Percentiles rank a stretch among this genome's conserved stretches.
Conservation (phyloP, 495 filamentous ascomycete species). For the Trichoderma gamsii region DNA sequence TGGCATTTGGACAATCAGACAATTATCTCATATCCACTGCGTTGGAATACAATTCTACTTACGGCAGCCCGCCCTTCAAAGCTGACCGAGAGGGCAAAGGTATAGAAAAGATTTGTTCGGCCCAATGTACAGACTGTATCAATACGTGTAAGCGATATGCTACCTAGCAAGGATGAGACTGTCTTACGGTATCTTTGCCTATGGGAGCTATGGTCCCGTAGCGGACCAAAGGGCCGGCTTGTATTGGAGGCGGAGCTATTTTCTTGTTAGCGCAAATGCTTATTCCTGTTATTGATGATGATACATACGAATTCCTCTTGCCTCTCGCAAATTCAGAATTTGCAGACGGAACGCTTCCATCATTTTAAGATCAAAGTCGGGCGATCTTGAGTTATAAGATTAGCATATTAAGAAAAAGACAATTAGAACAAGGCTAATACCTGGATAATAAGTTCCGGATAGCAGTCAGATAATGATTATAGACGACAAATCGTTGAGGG, state of each 20-base stretch:
- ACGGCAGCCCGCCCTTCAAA: conserved; percentile 31
- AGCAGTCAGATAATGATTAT: conserved; percentile 45
- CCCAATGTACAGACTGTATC: conserved; percentile 40
- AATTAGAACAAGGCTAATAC: conserved; percentile 28
- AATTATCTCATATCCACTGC: not conserved
- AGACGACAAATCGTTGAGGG: conserved; percentile 46
- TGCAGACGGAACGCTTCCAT: conserved; percentile 42
- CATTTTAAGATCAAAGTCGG: conserved; percentile 46
- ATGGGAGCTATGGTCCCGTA: conserved; percentile 26
- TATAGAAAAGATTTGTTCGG: conserved; percentile 51
- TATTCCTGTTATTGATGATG: not conserved
- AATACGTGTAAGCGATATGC: not conserved
- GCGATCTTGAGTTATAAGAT: conserved; percentile 34
- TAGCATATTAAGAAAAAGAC: not conserved
- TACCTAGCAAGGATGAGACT: not conserved
- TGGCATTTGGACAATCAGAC: conserved; percentile 1
- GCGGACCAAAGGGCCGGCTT: conserved; percentile 25
- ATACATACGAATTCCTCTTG: conserved; percentile 38
- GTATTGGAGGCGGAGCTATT: conserved; percentile 27
- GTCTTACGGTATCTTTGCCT: conserved; percentile 28
- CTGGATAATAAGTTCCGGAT: conserved; percentile 43
- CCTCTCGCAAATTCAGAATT: conserved; percentile 41
- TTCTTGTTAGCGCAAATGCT: not conserved
- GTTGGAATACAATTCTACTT: not conserved
- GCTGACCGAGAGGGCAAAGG: conserved; percentile 44